Percentiles rank a stretch among this genome's conserved stretches.
These are phyloP conservation scores for Dissoconium aciculare DNA, from an alignment of 2,329 filamentous ascomycete species.

Conservation along the genomic window DNA sequence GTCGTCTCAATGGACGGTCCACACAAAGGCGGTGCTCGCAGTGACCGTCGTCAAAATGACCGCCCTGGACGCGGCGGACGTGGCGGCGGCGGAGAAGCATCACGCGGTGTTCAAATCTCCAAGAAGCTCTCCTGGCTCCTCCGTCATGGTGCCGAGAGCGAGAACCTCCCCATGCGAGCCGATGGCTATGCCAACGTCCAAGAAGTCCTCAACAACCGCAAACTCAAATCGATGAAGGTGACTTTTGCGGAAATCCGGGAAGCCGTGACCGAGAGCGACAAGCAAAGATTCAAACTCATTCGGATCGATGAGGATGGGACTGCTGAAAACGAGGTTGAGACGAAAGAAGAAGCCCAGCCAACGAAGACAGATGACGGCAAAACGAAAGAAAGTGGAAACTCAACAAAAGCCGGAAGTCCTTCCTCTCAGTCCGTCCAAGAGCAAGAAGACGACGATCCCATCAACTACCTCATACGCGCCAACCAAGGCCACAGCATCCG, in stretches of 20 bases:
- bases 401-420: neutral
- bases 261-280: conserved; percentile 63
- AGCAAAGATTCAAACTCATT: conserved; percentile 77
- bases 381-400: conserved; percentile 2
- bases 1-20: no score
- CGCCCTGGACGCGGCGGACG: no score
- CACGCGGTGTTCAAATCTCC: conserved; percentile 20
- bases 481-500: conserved; percentile 89
- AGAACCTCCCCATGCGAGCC: conserved; percentile 42
- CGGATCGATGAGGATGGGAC: conserved; percentile 26
- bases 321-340: conserved; percentile 13
- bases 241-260: conserved; percentile 58
- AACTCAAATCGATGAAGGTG: conserved; percentile 53
- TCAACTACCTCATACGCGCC: conserved; percentile 74
- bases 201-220: conserved; percentile 43
- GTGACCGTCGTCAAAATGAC: no score
- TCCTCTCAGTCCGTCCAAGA: neutral
- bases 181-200: conserved; percentile 47
- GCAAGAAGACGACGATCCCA: conserved; percentile 32
- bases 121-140: conserved; percentile 35
- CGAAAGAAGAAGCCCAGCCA: conserved; percentile 19
- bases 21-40: no score
- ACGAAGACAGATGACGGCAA: conserved; percentile 4
- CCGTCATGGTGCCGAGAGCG: conserved; percentile 46
- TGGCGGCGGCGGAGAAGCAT: neutral